These are phyloP conservation scores for Diaporthe eres DNA, from an alignment of 2,329 filamentous ascomycete species.

Conservation along the genomic window DNA sequence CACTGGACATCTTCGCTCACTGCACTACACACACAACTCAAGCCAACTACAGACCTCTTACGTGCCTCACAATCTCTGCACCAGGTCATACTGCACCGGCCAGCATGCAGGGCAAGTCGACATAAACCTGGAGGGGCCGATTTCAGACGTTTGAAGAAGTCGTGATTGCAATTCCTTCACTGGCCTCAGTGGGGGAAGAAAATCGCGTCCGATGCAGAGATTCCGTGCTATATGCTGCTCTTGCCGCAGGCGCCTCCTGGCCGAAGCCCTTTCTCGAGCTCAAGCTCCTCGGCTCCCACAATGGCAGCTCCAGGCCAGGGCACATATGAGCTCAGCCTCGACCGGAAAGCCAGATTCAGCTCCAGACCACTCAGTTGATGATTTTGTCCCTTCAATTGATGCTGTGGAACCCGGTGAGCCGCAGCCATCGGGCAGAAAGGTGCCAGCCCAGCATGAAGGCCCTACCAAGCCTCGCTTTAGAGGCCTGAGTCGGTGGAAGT, in stretches of 20 bases:
- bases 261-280: conserved; percentile 41
- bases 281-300: conserved; percentile 35
- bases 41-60: not conserved
- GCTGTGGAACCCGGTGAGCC: not conserved
- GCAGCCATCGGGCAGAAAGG: not conserved
- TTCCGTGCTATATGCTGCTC: conserved; percentile 27
- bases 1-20: not conserved
- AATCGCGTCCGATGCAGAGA: conserved; percentile 22
- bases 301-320: conserved; percentile 31
- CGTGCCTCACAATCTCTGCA: not conserved
- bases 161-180: not conserved
- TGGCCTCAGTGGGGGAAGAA: not conserved
- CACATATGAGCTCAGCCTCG: conserved; percentile 17
- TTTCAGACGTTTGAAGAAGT: not conserved
- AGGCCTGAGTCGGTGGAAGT: conserved; percentile 18
- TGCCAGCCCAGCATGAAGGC: not conserved
- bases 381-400: conserved; percentile 37
- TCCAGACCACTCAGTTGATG: conserved; percentile 1
- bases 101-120: not conserved
- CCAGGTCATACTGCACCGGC: conserved; percentile 1
- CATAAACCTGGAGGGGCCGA: not conserved
- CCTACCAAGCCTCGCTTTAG: conserved; percentile 24
- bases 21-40: not conserved
- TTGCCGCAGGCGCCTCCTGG: conserved; percentile 36
- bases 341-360: not conserved